Conservation (phyloP, 108 stramenopile genomes). For the Fragilaria radians region DNA sequence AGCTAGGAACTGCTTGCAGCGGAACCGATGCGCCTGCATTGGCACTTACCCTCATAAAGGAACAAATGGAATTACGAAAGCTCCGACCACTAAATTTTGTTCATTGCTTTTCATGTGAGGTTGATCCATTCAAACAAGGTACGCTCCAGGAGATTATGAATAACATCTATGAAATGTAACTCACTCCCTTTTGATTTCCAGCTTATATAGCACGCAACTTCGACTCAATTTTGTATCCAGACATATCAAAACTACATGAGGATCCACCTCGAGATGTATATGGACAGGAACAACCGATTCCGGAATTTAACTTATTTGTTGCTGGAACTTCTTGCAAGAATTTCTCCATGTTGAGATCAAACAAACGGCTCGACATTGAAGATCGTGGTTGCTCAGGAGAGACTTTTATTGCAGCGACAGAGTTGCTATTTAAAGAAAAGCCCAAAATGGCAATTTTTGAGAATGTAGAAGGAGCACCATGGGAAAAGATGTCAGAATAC, state of each 20-base stretch:
- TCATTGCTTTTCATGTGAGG: constrained; percentile 69
- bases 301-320: constrained; percentile 57
- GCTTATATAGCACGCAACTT: constrained; percentile 72
- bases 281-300: constrained; percentile 41
- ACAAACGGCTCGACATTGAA: constrained; percentile 59
- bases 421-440: constrained; percentile 48
- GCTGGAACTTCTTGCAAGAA: constrained; percentile 81
- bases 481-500: constrained; percentile 77
- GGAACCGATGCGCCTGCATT: constrained; percentile 79
- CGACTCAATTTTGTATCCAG: constrained; percentile 54
- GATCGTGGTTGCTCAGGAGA: constrained; percentile 69
- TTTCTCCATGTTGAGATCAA: constrained; percentile 57
- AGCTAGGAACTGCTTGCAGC: constrained; percentile 59
- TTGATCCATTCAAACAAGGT: constrained; percentile 72
- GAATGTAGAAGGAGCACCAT: constrained; percentile 66
- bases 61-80: constrained; percentile 40
- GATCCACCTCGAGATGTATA: constrained; percentile 56
- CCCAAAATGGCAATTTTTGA: constrained; percentile 68
- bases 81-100: constrained; percentile 23
- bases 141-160: not conserved
- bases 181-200: no score
- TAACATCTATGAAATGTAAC: not conserved
- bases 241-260: constrained; percentile 60
- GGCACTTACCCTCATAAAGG: constrained; percentile 54
- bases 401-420: constrained; percentile 69